A percentile compares a stretch with the other conserved stretches of the same genome.
Conservation (phyloP, 345 rosid genomes). For the Hevea brasiliensis region DNA sequence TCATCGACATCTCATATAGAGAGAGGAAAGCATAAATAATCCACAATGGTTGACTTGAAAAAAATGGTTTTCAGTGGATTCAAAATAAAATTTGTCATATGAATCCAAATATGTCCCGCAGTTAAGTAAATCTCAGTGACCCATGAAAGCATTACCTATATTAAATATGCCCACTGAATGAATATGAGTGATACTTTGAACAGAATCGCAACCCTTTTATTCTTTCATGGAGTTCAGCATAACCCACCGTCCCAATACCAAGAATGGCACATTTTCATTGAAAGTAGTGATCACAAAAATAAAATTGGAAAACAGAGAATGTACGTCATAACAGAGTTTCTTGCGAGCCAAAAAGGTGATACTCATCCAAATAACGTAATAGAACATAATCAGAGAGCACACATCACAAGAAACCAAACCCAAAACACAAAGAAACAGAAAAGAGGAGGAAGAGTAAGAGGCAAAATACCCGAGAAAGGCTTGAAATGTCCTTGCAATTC, state of each 20-base stretch:
- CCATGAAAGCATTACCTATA: neutral
- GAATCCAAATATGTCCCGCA: neutral
- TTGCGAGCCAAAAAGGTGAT: neutral
- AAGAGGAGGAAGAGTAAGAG: neutral
- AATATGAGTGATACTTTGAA: too few species aligned
- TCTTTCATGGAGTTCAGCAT: neutral
- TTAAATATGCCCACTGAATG: neutral
- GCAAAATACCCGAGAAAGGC: neutral
- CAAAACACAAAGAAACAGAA: neutral
- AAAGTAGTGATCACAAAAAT: neutral
- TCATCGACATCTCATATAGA: neutral
- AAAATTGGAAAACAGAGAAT: neutral
- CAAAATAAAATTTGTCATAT: neutral
- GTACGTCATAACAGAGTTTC: neutral
- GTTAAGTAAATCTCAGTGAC: neutral
- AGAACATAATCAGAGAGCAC: neutral
- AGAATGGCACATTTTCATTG: neutral
- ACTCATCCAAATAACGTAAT: too few species aligned
- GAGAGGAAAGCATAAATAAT: neutral
- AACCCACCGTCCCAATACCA: too few species aligned
- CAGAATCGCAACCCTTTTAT: too few species aligned
- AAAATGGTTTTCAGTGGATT: neutral
- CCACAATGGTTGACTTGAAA: too few species aligned
- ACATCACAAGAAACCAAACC: neutral
- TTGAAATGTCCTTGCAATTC: neutral